Conservation (phyloP, 129 eudicot species). For the Silybum marianum region DNA sequence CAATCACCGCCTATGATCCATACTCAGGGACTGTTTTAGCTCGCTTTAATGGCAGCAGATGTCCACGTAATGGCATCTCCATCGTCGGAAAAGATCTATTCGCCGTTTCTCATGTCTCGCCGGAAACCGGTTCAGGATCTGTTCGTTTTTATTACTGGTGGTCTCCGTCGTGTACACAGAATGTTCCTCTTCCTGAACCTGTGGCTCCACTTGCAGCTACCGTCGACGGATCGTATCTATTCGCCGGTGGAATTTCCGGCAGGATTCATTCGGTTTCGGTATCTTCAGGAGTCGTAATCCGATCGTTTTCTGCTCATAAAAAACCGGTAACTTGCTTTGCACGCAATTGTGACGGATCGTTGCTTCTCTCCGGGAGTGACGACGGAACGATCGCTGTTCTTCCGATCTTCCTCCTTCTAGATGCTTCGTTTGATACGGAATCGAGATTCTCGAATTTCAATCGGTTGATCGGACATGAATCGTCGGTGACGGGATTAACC, state of each 20-base stretch:
- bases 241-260: constrained; percentile 51
- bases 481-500: constrained; percentile 32
- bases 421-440: constrained; percentile 3
- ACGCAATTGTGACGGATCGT: constrained; percentile 34
- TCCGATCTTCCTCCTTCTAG: constrained; percentile 31
- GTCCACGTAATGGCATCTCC: constrained; percentile 46
- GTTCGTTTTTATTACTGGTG: constrained; percentile 45
- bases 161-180: constrained; percentile 21
- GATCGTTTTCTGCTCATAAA: constrained; percentile 38
- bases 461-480: constrained; percentile 36
- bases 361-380: constrained; percentile 42
- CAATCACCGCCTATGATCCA: constrained; percentile 35
- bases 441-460: not conserved
- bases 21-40: constrained; percentile 31
- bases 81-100: constrained; percentile 25
- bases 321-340: constrained; percentile 38
- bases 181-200: constrained; percentile 42
- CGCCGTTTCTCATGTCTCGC: constrained; percentile 45
- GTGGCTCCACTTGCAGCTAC: constrained; percentile 47
- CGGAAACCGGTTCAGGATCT: constrained; percentile 35
- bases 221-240: constrained; percentile 34
- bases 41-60: constrained; percentile 34
- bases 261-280: constrained; percentile 29
- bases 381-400: constrained; percentile 38
- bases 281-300: constrained; percentile 36